A percentile compares a stretch with the other conserved stretches of the same genome.
Conservation (phyloP, 1,284 basidiomycete species). For the Microbotryomycetes sp. region DNA sequence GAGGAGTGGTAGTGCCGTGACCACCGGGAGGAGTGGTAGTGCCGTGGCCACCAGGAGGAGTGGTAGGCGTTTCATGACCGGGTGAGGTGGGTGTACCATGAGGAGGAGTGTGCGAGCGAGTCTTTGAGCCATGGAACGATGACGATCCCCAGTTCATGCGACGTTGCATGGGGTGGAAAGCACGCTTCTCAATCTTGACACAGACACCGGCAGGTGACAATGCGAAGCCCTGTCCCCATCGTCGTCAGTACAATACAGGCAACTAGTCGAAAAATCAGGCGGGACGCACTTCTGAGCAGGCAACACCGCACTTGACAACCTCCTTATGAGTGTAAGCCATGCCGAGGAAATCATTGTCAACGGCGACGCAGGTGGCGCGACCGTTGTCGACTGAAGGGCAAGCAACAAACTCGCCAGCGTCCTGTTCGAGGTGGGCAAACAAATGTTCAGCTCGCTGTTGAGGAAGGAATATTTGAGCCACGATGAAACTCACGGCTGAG, state of each 20-base stretch:
- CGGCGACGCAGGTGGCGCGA: constrained; percentile 21
- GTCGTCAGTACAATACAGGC: neutral
- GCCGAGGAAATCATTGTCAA: constrained; percentile 32
- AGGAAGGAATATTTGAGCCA: neutral
- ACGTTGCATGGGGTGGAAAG: neutral
- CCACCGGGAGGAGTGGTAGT: neutral
- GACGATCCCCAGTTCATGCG: neutral
- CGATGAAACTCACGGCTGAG: constrained; percentile 15
- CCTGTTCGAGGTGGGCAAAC: constrained; percentile 1
- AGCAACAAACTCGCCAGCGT: constrained; percentile 20
- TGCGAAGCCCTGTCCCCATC: constrained; percentile 15
- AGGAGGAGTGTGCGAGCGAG: constrained; percentile 1
- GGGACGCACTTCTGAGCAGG: constrained; percentile 24
- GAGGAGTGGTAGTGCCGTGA: neutral
- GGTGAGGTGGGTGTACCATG: neutral
- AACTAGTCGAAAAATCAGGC: neutral
- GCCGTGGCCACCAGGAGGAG: neutral
- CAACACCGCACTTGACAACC: constrained; percentile 19
- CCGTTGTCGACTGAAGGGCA: constrained; percentile 26
- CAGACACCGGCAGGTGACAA: constrained; percentile 24
- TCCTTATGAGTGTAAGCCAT: constrained; percentile 8
- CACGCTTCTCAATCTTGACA: constrained; percentile 26
- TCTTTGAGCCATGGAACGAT: neutral
- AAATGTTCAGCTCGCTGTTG: neutral
- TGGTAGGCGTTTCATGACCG: constrained; percentile 7